Percentiles rank a stretch among this genome's conserved stretches.
These are phyloP conservation scores for Lipomyces yamanashiensis DNA, from an alignment of 805 yeast species.

Conservation along the genomic window DNA sequence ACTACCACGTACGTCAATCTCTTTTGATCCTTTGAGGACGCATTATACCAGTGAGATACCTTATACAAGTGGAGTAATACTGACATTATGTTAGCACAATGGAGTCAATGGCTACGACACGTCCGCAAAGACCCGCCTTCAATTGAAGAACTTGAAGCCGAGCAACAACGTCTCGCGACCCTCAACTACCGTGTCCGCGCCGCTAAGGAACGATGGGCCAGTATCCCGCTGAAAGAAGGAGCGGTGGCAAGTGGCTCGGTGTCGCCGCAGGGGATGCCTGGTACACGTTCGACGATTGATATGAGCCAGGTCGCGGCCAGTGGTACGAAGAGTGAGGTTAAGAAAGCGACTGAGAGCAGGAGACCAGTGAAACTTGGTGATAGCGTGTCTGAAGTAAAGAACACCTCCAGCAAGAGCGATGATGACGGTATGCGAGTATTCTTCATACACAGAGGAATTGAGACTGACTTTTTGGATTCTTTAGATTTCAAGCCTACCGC, in stretches of 20 bases:
- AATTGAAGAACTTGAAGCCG: conserved; percentile 62
- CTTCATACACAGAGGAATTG: too few species aligned
- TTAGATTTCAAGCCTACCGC: conserved; percentile 12
- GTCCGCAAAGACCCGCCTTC: conserved; percentile 66
- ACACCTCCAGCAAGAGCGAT: background rate
- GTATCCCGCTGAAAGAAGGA: conserved; percentile 43
- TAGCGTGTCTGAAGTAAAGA: background rate
- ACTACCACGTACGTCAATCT: conserved; percentile 47
- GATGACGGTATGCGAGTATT: conserved; percentile 2
- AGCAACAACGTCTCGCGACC: conserved; percentile 58
- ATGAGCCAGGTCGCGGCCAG: conserved; percentile 3
- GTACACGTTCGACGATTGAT: conserved; percentile 15
- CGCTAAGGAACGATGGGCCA: conserved; percentile 47
- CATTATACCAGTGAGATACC: too few species aligned
- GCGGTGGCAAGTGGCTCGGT: conserved; percentile 21
- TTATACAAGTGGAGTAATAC: too few species aligned
- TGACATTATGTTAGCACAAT: conserved; percentile 52
- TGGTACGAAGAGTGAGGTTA: conserved; percentile 1
- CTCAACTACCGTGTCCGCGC: conserved; percentile 57
- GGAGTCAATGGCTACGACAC: conserved; percentile 81
- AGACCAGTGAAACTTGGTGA: background rate
- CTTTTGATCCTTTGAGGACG: too few species aligned
- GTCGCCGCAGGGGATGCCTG: conserved; percentile 34
- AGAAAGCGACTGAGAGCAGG: conserved; percentile 2
- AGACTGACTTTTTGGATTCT: too few species aligned